phyloP scores from a whole-genome alignment of 257 asterid genomes.

The Fraxinus cuspidata region DNA sequence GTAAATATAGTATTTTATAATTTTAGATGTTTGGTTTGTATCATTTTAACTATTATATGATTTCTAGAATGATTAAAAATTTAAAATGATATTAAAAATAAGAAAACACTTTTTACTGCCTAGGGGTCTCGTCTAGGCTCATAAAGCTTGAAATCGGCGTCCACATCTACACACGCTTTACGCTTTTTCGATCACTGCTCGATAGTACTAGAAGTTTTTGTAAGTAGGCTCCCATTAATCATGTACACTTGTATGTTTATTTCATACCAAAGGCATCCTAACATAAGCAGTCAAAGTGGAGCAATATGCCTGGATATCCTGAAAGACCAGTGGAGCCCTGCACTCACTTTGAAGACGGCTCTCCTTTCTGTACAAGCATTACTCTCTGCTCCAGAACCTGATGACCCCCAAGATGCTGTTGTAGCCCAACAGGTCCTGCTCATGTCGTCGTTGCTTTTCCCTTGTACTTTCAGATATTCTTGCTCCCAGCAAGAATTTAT shows the following conservation, averaged over 20 bases:
- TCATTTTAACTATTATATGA: too few species aligned
- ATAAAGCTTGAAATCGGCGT: too few species aligned
- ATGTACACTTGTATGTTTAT: slow-evolving; percentile 18
- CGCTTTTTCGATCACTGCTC: neutral
- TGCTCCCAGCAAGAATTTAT: neutral
- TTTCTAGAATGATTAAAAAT: too few species aligned
- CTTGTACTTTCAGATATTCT: neutral
- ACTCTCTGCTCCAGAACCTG: slow-evolving; percentile 93
- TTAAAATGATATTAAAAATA: too few species aligned
- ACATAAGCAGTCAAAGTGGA: slow-evolving; percentile 98
- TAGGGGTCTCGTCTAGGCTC: too few species aligned
- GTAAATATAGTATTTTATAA: too few species aligned
- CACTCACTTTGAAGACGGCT: slow-evolving; percentile 90
- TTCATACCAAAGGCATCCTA: slow-evolving; percentile 82
- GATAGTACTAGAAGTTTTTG: neutral
- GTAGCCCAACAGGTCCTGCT: slow-evolving; percentile 82
- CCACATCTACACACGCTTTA: too few species aligned
- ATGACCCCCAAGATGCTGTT: slow-evolving; percentile 97
- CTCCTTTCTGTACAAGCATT: slow-evolving; percentile 94
- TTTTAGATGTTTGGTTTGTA: too few species aligned
- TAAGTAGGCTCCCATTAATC: slow-evolving; percentile 8
- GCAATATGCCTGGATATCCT: slow-evolving; percentile 98
- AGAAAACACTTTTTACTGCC: too few species aligned
- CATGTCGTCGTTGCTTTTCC: neutral
- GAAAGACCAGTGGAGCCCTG: slow-evolving; percentile 99